These are phyloP conservation scores for Eutypa lata DNA, from an alignment of 2,329 filamentous ascomycete genomes.

Conservation along the genomic window DNA sequence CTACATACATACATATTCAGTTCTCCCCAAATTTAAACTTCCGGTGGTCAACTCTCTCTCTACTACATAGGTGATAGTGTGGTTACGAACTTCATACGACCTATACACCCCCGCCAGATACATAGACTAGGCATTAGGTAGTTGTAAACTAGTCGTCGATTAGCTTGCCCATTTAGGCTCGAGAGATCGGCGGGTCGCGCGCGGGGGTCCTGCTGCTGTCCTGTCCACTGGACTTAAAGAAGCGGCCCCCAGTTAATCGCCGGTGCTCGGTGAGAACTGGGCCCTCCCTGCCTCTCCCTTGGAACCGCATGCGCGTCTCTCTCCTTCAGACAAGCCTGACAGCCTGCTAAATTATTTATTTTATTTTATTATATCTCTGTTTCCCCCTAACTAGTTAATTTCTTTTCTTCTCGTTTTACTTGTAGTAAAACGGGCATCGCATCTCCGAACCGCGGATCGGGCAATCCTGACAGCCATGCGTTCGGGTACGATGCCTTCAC, in stretches of 20 bases:
- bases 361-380: not conserved
- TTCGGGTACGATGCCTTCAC: conserved; percentile 8
- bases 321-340: too few species aligned
- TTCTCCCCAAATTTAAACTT: not conserved
- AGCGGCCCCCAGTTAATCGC: not conserved
- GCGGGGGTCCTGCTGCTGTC: not conserved
- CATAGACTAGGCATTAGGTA: too few species aligned
- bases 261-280: not conserved
- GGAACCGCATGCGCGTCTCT: too few species aligned
- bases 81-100: not conserved
- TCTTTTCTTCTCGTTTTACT: not conserved
- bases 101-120: too few species aligned
- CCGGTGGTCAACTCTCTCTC: not conserved
- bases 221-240: not conserved
- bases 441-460: conserved; percentile 14
- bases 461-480: conserved; percentile 15
- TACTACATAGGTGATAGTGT: not conserved
- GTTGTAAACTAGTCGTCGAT: not conserved
- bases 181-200: not conserved
- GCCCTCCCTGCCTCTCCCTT: not conserved
- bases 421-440: not conserved
- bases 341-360: not conserved
- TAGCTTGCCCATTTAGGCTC: not conserved
- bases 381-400: not conserved
- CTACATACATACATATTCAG: too few species aligned